Evolutionary conservation across 441 rosid genomes (phyloP).

Genomic region (Sinapis alba): DNA sequence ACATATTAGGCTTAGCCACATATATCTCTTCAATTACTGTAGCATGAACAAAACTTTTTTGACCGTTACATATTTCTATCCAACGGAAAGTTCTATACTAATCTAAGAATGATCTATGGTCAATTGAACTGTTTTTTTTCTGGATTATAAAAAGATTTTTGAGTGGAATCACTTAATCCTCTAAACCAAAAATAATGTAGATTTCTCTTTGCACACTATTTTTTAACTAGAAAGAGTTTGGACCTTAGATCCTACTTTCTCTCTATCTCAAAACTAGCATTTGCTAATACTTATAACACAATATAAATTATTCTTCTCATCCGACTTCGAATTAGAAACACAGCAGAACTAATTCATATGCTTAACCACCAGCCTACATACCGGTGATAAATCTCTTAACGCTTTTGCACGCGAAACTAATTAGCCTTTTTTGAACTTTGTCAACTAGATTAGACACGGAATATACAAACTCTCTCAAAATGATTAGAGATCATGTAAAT

Average conservation of each 20-base stretch:
- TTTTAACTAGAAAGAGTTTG: not conserved
- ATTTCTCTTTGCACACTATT: too few relatives aligned
- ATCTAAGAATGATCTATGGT: too few relatives aligned
- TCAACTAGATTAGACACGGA: not conserved
- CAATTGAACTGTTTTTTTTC: too few relatives aligned
- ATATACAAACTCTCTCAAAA: not conserved
- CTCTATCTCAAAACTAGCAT: not conserved
- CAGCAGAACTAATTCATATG: not conserved
- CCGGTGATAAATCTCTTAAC: not conserved
- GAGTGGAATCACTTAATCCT: too few relatives aligned
- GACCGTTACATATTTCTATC: too few relatives aligned
- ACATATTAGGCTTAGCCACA: too few relatives aligned
- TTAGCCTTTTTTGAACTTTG: too few relatives aligned
- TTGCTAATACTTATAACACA: not conserved
- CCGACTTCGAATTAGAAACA: not conserved
- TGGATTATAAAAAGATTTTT: too few relatives aligned
- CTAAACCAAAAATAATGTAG: too few relatives aligned
- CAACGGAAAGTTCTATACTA: too few relatives aligned
- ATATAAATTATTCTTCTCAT: not conserved
- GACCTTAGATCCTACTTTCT: not conserved
- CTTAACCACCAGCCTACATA: not conserved
- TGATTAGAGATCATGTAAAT: not conserved
- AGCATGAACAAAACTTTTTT: too few relatives aligned
- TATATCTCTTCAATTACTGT: too few relatives aligned
- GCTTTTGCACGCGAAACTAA: not conserved